Base-by-base conservation (phyloP, 2,329 filamentous ascomycete species). In the Pyrenochaeta sp. region DNA sequence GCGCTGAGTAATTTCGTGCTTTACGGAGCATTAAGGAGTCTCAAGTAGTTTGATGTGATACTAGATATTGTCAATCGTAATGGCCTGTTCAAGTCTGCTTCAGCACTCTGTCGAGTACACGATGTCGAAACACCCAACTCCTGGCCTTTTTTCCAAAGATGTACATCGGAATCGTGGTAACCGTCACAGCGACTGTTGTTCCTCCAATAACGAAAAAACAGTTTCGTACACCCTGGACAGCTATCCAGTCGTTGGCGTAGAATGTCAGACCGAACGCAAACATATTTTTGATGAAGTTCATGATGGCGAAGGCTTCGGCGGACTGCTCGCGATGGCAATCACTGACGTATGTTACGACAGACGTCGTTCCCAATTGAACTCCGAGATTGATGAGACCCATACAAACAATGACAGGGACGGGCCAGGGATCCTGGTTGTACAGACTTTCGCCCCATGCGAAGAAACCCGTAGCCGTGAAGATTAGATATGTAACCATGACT, bases 91-190 rank as follows among this genome's bases (percentile, higher is more conserved):
- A n/a, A n/a, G n/a, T n/a, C 6, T 15, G 40, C 41, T 53, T 58
- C 14, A 57, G 29, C 8, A 59, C 55, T 10, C 51, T 44, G 28
- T 61, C 58, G 13, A 61, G 21, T 3, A 61, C 48, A 2, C 49
- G 30, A 9, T 37, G 22, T 14, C 38, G 69, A 55, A 37, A 64
- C 49, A 50, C 77, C 77, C 58, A 63, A 32, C 55, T 61, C 22
- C 60, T 44, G 6, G 56, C 58, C 22, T 40, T 51, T 41, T 62
- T 62, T 8, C 59, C 59, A 15, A 35, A 62, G n/a, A 62, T 53
- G 24, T 62, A 62, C 59, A 62, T 62, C 0, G 59, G 57, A 15
- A 62, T 49, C 5, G 57, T 62, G 7, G 44, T 41, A 6, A 62
- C n/a, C 3, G 59, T 59, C 3, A 55, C 59, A 14, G 55, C 57